Conservation (phyloP, 345 rosid species). For the Populus pruinosa region DNA sequence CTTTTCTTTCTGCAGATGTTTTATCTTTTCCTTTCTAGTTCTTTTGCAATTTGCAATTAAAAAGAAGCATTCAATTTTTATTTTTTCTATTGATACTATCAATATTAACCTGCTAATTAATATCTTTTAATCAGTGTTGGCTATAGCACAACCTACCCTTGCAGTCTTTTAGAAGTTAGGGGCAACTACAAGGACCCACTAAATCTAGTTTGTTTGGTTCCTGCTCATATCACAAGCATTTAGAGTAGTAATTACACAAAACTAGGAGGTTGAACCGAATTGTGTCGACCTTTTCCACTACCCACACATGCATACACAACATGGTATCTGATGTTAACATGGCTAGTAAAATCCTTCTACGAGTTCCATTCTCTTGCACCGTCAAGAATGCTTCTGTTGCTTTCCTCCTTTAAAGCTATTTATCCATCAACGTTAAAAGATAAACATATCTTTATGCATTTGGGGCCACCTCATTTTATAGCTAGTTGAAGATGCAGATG, state of each 20-base stretch:
- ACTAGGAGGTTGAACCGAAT: slow-evolving; percentile 1
- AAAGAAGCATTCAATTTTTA: neutral
- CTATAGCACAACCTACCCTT: slow-evolving; percentile 16
- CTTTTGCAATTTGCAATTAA: neutral
- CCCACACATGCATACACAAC: neutral
- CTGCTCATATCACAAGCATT: slow-evolving; percentile 5
- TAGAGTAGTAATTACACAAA: slow-evolving; percentile 18
- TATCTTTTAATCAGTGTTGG: slow-evolving; percentile 8
- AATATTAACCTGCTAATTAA: neutral
- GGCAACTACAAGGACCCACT: slow-evolving; percentile 23
- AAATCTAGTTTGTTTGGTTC: slow-evolving; percentile 25
- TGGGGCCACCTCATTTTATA: neutral
- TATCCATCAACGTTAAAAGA: neutral
- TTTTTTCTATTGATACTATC: neutral
- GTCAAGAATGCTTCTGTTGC: slow-evolving; percentile 12
- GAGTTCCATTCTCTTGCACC: neutral
- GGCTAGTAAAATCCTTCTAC: neutral
- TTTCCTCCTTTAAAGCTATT: slow-evolving; percentile 3
- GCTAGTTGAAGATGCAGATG: neutral
- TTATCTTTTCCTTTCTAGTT: neutral
- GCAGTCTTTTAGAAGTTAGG: slow-evolving; percentile 12
- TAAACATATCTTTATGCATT: neutral
- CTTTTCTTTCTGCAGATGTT: neutral
- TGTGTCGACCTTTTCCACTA: neutral
- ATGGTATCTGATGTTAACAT: neutral